These are phyloP conservation scores for Ajuga chamaepitys DNA, from an alignment of 257 asterid species.

Conservation along the genomic window DNA sequence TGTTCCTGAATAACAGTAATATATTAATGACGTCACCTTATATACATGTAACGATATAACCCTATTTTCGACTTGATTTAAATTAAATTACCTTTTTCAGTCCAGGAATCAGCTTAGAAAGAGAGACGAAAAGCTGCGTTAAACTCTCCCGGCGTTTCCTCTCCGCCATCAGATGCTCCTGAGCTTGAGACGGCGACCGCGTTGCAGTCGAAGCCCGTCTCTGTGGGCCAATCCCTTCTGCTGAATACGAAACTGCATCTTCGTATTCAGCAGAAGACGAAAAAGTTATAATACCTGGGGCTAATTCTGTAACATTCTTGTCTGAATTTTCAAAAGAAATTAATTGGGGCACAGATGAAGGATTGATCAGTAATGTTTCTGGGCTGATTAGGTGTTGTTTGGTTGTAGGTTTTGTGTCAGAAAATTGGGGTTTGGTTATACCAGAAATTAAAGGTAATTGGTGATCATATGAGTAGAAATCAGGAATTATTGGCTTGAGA, in stretches of 20 bases:
- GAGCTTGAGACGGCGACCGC: slow-evolving; percentile 44
- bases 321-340: slow-evolving; percentile 27
- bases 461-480: slow-evolving; percentile 14
- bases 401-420: too few relatives aligned
- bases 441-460: neutral
- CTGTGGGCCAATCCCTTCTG: neutral
- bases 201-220: neutral
- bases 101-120: slow-evolving; percentile 56
- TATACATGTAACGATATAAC: too few relatives aligned
- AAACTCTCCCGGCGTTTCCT: slow-evolving; percentile 56
- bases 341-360: neutral
- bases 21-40: too few relatives aligned
- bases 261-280: slow-evolving; percentile 4
- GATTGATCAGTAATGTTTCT: neutral
- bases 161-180: slow-evolving; percentile 48
- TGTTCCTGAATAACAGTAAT: too few relatives aligned
- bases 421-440: neutral
- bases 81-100: slow-evolving; percentile 50
- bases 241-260: too few relatives aligned
- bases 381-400: too few relatives aligned
- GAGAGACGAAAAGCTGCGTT: slow-evolving; percentile 43
- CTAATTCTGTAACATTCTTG: neutral
- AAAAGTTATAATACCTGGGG: slow-evolving; percentile 23
- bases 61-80: too few relatives aligned
- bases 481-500: slow-evolving; percentile 25